phyloP scores from a whole-genome alignment of 73 alveolate genomes.

The Loxodes magnus region DNA sequence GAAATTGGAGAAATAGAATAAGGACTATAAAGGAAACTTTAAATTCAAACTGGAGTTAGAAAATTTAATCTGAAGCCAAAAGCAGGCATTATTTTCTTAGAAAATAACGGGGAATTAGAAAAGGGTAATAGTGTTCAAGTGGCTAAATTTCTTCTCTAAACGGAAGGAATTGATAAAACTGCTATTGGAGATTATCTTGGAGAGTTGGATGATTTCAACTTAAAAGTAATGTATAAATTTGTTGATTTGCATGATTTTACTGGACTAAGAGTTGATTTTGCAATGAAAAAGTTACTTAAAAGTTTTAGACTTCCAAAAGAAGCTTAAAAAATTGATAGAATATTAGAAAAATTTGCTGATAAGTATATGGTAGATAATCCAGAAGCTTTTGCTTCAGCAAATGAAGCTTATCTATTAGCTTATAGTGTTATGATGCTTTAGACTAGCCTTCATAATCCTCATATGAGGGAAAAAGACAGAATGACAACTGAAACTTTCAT shows the following conservation, averaged over 20 bases:
- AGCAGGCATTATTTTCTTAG: conserved; percentile 74
- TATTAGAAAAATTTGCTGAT: conserved; percentile 85
- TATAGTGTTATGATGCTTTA: conserved; percentile 87
- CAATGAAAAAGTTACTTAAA: conserved; percentile 63
- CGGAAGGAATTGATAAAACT: conserved; percentile 56
- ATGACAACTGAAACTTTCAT: no score
- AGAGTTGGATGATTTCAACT: conserved; percentile 65
- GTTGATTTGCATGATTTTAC: conserved; percentile 54
- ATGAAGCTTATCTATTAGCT: conserved; percentile 68
- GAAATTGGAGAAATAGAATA: conserved; percentile 8
- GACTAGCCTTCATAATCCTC: no score
- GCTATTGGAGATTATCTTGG: conserved; percentile 84
- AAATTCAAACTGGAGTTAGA: conserved; percentile 76
- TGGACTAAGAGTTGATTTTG: conserved; percentile 20
- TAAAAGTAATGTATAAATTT: conserved; percentile 60
- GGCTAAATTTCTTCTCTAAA: conserved; percentile 45
- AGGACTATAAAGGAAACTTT: conserved; percentile 26
- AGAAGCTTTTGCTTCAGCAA: conserved; percentile 58
- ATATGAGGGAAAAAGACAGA: no score
- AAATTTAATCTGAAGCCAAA: conserved; percentile 89
- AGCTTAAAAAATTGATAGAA: conserved; percentile 92
- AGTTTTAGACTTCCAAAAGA: conserved; percentile 90
- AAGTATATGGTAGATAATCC: conserved; percentile 84
- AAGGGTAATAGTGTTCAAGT: conserved; percentile 52
- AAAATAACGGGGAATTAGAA: conserved; percentile 32